Conservation (phyloP, 2,329 filamentous ascomycete genomes). For the Microdochium paspali region DNA sequence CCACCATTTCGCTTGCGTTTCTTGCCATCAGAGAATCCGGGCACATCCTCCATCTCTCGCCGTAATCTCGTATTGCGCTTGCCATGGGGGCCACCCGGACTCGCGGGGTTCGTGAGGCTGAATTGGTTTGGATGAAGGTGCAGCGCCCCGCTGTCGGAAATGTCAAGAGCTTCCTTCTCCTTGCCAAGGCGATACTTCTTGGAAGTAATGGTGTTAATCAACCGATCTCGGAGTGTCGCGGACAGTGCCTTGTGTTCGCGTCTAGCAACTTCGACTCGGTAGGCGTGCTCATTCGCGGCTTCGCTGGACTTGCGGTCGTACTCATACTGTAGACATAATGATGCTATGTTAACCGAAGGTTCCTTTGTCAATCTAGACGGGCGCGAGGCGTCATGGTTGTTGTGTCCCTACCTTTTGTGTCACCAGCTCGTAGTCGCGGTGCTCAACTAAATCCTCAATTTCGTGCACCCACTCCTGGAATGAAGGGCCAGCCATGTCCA, state of each 20-base stretch:
- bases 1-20: slow-evolving; percentile 51
- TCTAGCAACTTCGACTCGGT: slow-evolving; percentile 53
- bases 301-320: slow-evolving; percentile 53
- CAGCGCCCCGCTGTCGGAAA: slow-evolving; percentile 55
- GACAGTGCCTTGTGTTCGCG: slow-evolving; percentile 51
- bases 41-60: slow-evolving; percentile 49
- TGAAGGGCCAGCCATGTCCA: slow-evolving; percentile 71
- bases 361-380: too few relatives aligned
- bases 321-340: slow-evolving; percentile 37
- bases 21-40: slow-evolving; percentile 42
- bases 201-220: slow-evolving; percentile 54
- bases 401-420: slow-evolving; percentile 82
- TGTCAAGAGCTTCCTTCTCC: slow-evolving; percentile 60
- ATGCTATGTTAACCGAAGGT: slow-evolving; percentile 2
- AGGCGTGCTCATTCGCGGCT: slow-evolving; percentile 48
- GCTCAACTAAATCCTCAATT: slow-evolving; percentile 80
- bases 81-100: slow-evolving; percentile 51
- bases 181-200: slow-evolving; percentile 56
- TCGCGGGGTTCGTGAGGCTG: slow-evolving; percentile 54
- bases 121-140: slow-evolving; percentile 61
- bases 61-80: slow-evolving; percentile 55
- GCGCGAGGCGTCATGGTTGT: too few relatives aligned
- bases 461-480: slow-evolving; percentile 81
- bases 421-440: slow-evolving; percentile 74
- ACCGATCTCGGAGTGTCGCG: slow-evolving; percentile 53